A percentile compares a stretch with the other conserved stretches of the same genome.
Evolutionary conservation across 352 stramenopile genomes (phyloP).

Genomic region (Pythium diclinum): DNA sequence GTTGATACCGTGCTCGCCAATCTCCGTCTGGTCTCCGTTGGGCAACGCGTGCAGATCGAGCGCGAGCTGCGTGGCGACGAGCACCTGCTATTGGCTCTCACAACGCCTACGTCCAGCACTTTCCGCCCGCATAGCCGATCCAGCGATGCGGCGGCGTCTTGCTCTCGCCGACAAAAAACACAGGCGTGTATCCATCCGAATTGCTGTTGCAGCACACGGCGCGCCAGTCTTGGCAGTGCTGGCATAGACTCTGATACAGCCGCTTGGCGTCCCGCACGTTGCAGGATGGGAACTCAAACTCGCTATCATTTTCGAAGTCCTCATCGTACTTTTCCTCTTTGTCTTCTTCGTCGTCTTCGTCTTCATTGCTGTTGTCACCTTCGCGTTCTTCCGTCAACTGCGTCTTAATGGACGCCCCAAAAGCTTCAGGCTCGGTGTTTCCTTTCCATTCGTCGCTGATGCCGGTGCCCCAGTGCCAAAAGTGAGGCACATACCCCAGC

Average conservation of each 20-base stretch:
- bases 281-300: not conserved
- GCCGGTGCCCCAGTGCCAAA: not conserved
- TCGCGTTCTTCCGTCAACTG: no score
- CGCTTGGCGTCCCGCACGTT: no score
- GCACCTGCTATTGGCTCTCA: no score
- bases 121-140: not conserved
- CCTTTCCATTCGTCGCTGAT: not conserved
- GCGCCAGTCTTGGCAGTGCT: not conserved
- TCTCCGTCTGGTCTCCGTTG: constrained; percentile 71
- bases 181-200: not conserved
- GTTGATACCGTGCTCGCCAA: constrained; percentile 56
- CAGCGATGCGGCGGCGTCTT: not conserved
- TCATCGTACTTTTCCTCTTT: not conserved
- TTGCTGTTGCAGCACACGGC: not conserved
- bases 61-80: constrained; percentile 56
- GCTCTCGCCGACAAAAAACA: not conserved
- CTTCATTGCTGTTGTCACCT: no score
- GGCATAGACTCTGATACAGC: not conserved
- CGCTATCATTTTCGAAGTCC: not conserved
- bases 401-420: not conserved
- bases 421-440: not conserved
- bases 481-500: not conserved
- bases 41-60: constrained; percentile 67
- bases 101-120: not conserved
- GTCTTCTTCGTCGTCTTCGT: not conserved